Evolutionary conservation across 2,329 filamentous ascomycete species (phyloP), one percentile per base, ranked within the genome.

Genomic region (Rugonectria rugulosa): DNA sequence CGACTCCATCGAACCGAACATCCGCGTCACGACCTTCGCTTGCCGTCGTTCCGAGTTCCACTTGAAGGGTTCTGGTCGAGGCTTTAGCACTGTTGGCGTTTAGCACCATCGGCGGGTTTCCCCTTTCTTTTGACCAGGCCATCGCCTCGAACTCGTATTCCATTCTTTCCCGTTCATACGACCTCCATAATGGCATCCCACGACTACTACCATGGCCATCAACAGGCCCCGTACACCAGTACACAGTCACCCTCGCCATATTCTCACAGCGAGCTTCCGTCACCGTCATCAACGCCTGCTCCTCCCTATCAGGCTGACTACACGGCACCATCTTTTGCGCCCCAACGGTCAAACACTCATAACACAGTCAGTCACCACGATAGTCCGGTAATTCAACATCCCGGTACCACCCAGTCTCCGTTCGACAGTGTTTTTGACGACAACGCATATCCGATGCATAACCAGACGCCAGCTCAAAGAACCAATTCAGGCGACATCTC

Each of bases 351-450:
- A 10, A 40, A 20, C 43, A 45, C 65, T 23, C 66, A 65, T 24
- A 29, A 47, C 20, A 44, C n/a, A n/a, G n/a, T 24, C 20, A 43
- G 53, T 21, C 32, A 38, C 57, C 19, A 60, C 58, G 36, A 57
- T 50, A 37, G 57, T 61, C 56, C 59, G 58, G 61, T 65, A 68
- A 72, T 53, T 66, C 70, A 54, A 51, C 48, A 54, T 53, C 72
- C 71, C 21, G 72, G 69, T n/a, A 40, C 19, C 11, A 40, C 37
- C 41, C 75, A 65, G 66, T 81, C 85, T 17, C 86, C 87, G 9
- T 88, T 89, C 69, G 83, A 86, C 50, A 83, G 82, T 42, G 84
- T 87, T 52, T 89, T 89, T 70, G 86, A 89, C 72, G 87, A 90
- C 70, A 79, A 87, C 73, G 80, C 81, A 53, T 89, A 90, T 68